phyloP scores from a whole-genome alignment of 2,329 filamentous ascomycete species.

The Stromatinia cepivora region DNA sequence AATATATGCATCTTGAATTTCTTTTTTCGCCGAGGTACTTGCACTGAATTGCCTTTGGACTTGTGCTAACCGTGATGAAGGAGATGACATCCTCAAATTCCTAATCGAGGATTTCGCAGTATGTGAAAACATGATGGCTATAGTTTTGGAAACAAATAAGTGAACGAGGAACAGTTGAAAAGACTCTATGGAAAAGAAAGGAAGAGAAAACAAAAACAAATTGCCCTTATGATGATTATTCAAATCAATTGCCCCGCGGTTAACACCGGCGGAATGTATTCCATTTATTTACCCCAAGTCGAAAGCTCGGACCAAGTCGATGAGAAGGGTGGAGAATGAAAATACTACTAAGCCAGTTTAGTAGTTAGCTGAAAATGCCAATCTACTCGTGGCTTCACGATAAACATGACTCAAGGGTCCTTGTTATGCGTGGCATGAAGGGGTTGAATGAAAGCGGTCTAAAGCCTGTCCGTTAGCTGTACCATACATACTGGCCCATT shows the following conservation, averaged over 20 bases:
- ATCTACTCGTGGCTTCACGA: slow-evolving; percentile 9
- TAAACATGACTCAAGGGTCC: slow-evolving; percentile 9
- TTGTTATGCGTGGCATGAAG: neutral
- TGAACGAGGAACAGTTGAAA: neutral
- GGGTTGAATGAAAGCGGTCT: slow-evolving; percentile 12
- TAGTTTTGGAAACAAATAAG: neutral
- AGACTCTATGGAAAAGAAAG: neutral
- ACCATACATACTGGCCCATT: neutral
- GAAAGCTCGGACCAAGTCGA: neutral
- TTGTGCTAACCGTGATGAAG: slow-evolving; percentile 45
- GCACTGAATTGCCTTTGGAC: slow-evolving; percentile 54
- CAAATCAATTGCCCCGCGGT: slow-evolving; percentile 16
- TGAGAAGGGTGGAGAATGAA: neutral
- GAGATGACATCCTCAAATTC: slow-evolving; percentile 30
- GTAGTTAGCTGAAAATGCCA: neutral
- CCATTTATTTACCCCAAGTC: neutral
- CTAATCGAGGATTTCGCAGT: slow-evolving; percentile 35
- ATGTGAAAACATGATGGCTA: slow-evolving; percentile 38
- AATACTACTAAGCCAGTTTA: neutral
- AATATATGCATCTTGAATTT: slow-evolving; percentile 91
- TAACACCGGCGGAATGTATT: slow-evolving; percentile 19
- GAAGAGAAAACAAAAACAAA: neutral
- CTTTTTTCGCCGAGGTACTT: slow-evolving; percentile 52
- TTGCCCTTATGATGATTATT: slow-evolving; percentile 1
- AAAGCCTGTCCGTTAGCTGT: neutral